A percentile compares a stretch with the other conserved stretches of the same genome.
Evolutionary conservation across 345 rosid genomes (phyloP).

Genomic region (Moricandia moricandioides): DNA sequence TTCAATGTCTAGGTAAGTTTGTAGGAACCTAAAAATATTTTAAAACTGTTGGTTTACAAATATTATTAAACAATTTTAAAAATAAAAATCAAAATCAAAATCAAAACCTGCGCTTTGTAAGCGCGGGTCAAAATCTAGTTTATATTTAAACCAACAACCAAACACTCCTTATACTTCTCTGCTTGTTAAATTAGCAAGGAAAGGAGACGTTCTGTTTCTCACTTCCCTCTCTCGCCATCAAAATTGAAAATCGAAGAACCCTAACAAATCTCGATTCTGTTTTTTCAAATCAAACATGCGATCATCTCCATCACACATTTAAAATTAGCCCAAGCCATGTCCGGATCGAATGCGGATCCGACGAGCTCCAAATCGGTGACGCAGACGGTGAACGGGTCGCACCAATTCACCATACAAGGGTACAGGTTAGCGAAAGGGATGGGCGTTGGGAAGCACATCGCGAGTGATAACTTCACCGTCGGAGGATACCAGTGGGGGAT

Average conservation of each 20-base stretch:
- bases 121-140: too few species aligned
- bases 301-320: not conserved
- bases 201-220: too few species aligned
- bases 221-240: not conserved
- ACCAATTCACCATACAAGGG: slow-evolving; percentile 69
- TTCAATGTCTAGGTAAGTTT: too few species aligned
- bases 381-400: slow-evolving; percentile 85
- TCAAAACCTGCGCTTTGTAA: too few species aligned
- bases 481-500: slow-evolving; percentile 96
- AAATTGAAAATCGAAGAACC: slow-evolving; percentile 21
- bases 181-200: too few species aligned
- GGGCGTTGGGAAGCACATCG: slow-evolving; percentile 77
- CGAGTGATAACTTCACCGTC: slow-evolving; percentile 74
- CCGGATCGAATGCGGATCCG: slow-evolving; percentile 34
- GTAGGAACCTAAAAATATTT: too few species aligned
- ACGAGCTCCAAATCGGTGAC: slow-evolving; percentile 60
- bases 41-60: too few species aligned
- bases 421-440: slow-evolving; percentile 79
- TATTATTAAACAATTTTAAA: too few species aligned
- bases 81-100: too few species aligned
- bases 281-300: not conserved
- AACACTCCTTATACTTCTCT: too few species aligned
- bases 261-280: slow-evolving; percentile 18
- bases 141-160: too few species aligned
- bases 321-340: slow-evolving; percentile 5